Base-by-base conservation (phyloP, 2,329 filamentous ascomycete species). In the Trichoderma atrobrunneum region DNA sequence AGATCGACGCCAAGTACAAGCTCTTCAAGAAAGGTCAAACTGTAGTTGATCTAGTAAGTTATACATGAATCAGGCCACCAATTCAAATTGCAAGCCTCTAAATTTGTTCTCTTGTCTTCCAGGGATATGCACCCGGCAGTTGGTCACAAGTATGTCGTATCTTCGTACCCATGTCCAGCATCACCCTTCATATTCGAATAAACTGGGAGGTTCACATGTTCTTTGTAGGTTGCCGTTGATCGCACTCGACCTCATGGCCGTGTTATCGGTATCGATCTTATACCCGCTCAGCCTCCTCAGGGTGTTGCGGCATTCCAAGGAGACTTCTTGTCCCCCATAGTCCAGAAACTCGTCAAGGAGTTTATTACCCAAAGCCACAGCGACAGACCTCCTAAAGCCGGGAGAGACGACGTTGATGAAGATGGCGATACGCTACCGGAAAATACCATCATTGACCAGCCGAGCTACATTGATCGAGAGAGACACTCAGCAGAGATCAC, bases 231-330 rank as follows among this genome's bases (percentile, higher is more conserved):
- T 43, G 96, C 96, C 21, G 84, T 92, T 39, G 92, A 93, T 73
- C 88, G 90, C 67, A 97, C 93, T 5, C 87, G 88, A 73, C 95
- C 95, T 0, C 83, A 88, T 60, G 94, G 95, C 10, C 89, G 92
- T 57, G 91, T 99, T 14, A 85, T 99, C 32, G 97, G 96, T 12
- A 95, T 99, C 77, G 96, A 99, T 80, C 88, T 99, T 66, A 94
- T 99, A 75, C 96, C 96, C 5, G 93, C 94, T 0, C 92, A 95
- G 79, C 95, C 97, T 6, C 96, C 96, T 0, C 90, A 88, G 78
- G 96, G 96, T 26, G 94, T 97, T n/a, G 95, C 93, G 32, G 94
- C 94, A 2, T 94, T 99, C 72, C 96, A 99, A 82, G 96, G 97
- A 62, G 93, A 99, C 80, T 98, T 99, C 76, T 85, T 98, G 54